phyloP scores from a whole-genome alignment of 805 yeast genomes.

The Pichia eremophila region DNA sequence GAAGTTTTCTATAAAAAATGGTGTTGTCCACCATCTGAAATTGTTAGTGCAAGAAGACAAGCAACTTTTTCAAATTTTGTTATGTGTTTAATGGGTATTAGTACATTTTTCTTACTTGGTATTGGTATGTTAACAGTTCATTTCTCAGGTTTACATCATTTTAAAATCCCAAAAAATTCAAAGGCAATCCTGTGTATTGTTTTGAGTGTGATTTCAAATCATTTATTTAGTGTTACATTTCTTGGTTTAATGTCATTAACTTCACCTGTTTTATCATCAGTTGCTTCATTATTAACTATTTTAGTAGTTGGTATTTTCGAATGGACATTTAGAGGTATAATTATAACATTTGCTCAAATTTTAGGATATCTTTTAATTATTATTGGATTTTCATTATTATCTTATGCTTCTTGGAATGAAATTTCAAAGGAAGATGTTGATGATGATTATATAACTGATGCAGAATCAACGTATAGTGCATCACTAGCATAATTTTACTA shows the following conservation, averaged over 20 bases:
- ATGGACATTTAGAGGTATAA: constrained; percentile 55
- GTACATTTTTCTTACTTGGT: constrained; percentile 43
- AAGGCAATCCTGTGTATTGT: constrained; percentile 35
- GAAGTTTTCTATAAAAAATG: constrained; percentile 74
- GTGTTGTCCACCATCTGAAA: constrained; percentile 62
- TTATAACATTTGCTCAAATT: constrained; percentile 45
- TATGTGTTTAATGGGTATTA: constrained; percentile 57
- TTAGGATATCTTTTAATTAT: constrained; percentile 64
- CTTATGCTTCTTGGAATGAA: constrained; percentile 58
- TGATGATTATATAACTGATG: constrained; percentile 26
- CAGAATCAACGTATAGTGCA: constrained; percentile 23
- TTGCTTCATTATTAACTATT: constrained; percentile 55
- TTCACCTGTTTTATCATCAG: constrained; percentile 72
- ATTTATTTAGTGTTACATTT: constrained; percentile 62
- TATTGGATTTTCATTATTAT: constrained; percentile 57
- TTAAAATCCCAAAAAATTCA: constrained; percentile 39
- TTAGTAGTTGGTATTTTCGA: constrained; percentile 72
- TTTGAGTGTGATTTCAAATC: constrained; percentile 52
- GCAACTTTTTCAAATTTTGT: constrained; percentile 73
- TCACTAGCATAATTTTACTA: neutral
- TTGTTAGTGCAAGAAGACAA: constrained; percentile 56
- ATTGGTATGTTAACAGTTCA: constrained; percentile 40
- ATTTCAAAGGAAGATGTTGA: constrained; percentile 34
- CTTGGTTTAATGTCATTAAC: constrained; percentile 75
- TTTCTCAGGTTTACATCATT: constrained; percentile 45